These are phyloP conservation scores for Metschnikowia orientalis DNA, from an alignment of 805 yeast genomes.

Conservation along the genomic window DNA sequence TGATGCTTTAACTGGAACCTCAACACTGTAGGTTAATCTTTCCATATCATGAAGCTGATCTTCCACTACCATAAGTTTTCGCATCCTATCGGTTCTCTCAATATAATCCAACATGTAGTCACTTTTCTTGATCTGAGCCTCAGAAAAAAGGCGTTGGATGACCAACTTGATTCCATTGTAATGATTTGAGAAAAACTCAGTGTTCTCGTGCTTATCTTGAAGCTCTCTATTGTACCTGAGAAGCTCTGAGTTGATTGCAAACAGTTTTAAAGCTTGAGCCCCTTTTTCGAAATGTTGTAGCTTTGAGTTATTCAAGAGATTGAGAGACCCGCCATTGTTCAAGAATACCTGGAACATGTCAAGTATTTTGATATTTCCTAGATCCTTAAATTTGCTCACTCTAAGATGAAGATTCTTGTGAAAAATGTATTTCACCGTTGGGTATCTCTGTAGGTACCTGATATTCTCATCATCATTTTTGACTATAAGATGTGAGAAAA, in stretches of 20 bases:
- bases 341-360: conserved; percentile 34
- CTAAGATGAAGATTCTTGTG: conserved; percentile 22
- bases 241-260: conserved; percentile 42
- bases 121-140: conserved; percentile 10
- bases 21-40: conserved; percentile 37
- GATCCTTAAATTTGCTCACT: conserved; percentile 17
- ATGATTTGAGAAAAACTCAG: conserved; percentile 41
- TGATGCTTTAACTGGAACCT: conserved; percentile 35
- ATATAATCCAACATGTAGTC: conserved; percentile 57
- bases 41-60: conserved; percentile 45
- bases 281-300: conserved; percentile 34
- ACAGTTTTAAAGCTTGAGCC: conserved; percentile 29
- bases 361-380: conserved; percentile 12
- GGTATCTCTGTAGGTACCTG: conserved; percentile 23
- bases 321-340: conserved; percentile 34
- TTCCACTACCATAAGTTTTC: conserved; percentile 56
- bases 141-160: conserved; percentile 29
- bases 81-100: conserved; percentile 66
- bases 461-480: conserved; percentile 38
- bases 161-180: conserved; percentile 48
- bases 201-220: conserved; percentile 65
- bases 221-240: conserved; percentile 47
- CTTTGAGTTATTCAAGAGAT: conserved; percentile 28
- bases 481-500: conserved; percentile 27
- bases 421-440: conserved; percentile 27